A percentile compares a stretch with the other conserved stretches of the same genome.
phyloP scores from a whole-genome alignment of 2,329 filamentous ascomycete species.

The Arachnopeziza araneosa region DNA sequence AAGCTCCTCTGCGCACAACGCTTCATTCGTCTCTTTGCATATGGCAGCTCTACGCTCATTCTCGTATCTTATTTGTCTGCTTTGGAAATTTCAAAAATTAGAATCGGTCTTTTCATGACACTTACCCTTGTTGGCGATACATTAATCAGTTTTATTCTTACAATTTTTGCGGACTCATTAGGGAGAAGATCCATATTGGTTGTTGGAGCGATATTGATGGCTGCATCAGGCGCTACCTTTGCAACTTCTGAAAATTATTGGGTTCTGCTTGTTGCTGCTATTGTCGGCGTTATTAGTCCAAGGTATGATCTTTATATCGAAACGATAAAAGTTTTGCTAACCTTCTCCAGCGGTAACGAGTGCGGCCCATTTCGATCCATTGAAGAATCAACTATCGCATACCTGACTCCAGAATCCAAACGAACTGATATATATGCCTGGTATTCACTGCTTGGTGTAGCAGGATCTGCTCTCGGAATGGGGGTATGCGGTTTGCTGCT shows the following conservation, averaged over 20 bases:
- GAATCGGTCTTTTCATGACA: constrained; percentile 60
- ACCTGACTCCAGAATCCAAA: constrained; percentile 42
- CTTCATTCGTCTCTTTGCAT: constrained; percentile 58
- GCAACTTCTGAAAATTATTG: constrained; percentile 49
- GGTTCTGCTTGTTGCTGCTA: constrained; percentile 50
- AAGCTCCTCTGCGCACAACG: constrained; percentile 54
- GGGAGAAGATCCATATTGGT: constrained; percentile 50
- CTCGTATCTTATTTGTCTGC: constrained; percentile 50
- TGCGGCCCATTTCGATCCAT: constrained; percentile 59
- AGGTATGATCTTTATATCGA: constrained; percentile 29
- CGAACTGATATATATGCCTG: constrained; percentile 56
- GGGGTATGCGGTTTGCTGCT: constrained; percentile 55
- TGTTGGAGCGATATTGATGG: constrained; percentile 50
- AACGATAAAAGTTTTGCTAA: background rate
- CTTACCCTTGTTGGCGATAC: constrained; percentile 56
- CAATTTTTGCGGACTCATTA: constrained; percentile 51
- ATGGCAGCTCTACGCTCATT: constrained; percentile 52
- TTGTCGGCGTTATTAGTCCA: constrained; percentile 58
- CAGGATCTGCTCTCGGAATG: constrained; percentile 56
- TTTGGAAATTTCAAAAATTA: constrained; percentile 44
- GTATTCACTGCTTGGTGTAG: constrained; percentile 53
- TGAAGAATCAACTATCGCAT: constrained; percentile 55
- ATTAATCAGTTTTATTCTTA: constrained; percentile 52
- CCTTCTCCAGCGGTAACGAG: constrained; percentile 48
- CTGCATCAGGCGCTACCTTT: constrained; percentile 50